A percentile compares a stretch with the other conserved stretches of the same genome.
These are phyloP conservation scores for Trichoderma orchidacearum DNA, from an alignment of 495 filamentous ascomycete species.

Conservation along the genomic window DNA sequence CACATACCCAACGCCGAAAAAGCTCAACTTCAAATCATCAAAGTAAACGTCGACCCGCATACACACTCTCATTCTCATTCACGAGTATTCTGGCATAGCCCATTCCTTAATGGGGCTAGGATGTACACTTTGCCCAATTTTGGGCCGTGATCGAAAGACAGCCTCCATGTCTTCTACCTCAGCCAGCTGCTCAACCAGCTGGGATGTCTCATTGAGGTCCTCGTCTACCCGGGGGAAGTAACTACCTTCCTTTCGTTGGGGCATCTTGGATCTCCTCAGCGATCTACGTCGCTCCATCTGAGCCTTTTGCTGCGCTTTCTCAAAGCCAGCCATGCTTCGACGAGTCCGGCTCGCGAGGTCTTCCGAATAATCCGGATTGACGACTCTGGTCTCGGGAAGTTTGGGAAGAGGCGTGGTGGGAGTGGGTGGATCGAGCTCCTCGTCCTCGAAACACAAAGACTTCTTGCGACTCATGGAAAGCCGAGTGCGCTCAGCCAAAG, in stretches of 20 bases:
- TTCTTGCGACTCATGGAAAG: constrained; percentile 31
- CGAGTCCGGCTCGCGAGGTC: constrained; percentile 62
- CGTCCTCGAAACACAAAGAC: constrained; percentile 19
- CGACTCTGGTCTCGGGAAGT: neutral
- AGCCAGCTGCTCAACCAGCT: constrained; percentile 16
- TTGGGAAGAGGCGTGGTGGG: constrained; percentile 12
- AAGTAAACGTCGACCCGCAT: neutral
- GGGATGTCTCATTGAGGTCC: constrained; percentile 13
- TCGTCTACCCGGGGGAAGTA: constrained; percentile 28
- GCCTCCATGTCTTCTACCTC: constrained; percentile 64
- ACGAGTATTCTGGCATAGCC: neutral
- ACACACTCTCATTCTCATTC: neutral
- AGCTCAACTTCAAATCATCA: neutral
- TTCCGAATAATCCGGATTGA: constrained; percentile 17
- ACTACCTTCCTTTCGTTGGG: constrained; percentile 13
- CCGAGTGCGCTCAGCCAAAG: constrained; percentile 36
- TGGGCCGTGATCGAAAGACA: constrained; percentile 76
- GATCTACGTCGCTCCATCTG: constrained; percentile 42
- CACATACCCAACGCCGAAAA: neutral
- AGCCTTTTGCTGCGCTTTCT: constrained; percentile 34
- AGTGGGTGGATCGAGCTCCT: constrained; percentile 11
- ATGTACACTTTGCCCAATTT: constrained; percentile 62
- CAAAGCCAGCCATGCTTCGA: constrained; percentile 62
- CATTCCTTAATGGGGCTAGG: constrained; percentile 32
- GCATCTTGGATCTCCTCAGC: constrained; percentile 23